phyloP scores from a whole-genome alignment of 768 basidiomycete genomes.

The Cantharellus anzutake region DNA sequence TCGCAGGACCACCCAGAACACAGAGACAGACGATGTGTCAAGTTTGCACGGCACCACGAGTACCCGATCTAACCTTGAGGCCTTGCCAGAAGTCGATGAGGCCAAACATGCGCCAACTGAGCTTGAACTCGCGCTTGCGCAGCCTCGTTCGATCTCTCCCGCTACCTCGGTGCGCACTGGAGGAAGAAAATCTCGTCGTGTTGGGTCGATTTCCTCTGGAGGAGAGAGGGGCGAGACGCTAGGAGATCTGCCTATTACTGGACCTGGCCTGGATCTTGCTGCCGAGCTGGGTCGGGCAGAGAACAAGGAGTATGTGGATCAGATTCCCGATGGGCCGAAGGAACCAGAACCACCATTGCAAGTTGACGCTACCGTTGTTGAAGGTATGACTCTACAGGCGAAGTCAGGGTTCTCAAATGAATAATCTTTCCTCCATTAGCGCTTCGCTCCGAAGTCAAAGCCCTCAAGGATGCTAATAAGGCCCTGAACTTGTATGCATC shows the following conservation, averaged over 20 bases:
- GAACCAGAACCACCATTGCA: constrained; percentile 1
- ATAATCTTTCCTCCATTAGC: constrained; percentile 28
- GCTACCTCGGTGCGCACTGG: constrained; percentile 21
- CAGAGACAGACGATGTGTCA: not conserved
- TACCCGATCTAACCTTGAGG: constrained; percentile 5
- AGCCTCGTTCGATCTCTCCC: constrained; percentile 8
- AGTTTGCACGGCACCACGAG: not conserved
- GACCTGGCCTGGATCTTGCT: constrained; percentile 76
- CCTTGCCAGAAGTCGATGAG: constrained; percentile 5
- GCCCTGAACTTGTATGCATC: constrained; percentile 88
- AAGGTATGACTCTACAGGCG: not conserved
- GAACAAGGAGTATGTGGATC: constrained; percentile 61
- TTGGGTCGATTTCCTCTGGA: constrained; percentile 22
- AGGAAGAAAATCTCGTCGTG: constrained; percentile 24
- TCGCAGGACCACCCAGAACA: constrained; percentile 22
- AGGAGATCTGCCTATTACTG: constrained; percentile 71
- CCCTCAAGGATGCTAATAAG: constrained; percentile 88
- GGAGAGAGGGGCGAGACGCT: constrained; percentile 47
- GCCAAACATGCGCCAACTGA: not conserved
- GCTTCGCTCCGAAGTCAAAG: constrained; percentile 75
- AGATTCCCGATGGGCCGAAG: constrained; percentile 9
- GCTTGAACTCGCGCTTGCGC: not conserved
- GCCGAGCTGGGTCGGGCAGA: constrained; percentile 84
- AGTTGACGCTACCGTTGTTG: not conserved
- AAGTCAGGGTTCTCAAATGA: constrained; percentile 10